These are phyloP conservation scores for Xylariaceae sp. DNA, from an alignment of 2,329 filamentous ascomycete species.

Conservation along the genomic window DNA sequence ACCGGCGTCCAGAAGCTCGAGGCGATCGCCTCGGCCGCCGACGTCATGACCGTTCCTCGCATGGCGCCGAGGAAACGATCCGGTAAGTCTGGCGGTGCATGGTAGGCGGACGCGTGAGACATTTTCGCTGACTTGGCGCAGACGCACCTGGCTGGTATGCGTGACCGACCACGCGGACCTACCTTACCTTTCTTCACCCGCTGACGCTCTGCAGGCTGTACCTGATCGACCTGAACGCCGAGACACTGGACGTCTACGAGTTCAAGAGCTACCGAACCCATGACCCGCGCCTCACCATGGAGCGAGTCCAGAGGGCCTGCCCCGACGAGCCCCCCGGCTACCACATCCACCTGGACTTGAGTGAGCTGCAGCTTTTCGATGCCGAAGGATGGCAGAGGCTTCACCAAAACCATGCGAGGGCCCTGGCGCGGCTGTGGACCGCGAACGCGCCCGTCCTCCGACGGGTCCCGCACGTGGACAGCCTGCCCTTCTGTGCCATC, in stretches of 20 bases:
- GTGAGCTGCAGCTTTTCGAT: constrained; percentile 7
- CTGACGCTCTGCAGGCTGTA: constrained; percentile 12
- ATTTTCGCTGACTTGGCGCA: constrained; percentile 1
- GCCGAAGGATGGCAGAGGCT: constrained; percentile 5
- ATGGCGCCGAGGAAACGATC: constrained; percentile 3
- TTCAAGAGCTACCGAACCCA: constrained; percentile 3
- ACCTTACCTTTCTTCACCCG: background rate
- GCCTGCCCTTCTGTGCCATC: constrained; percentile 8
- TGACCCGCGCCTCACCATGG: constrained; percentile 2
- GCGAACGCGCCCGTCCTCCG: constrained; percentile 1
- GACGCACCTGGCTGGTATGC: background rate
- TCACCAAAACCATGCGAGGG: constrained; percentile 4
- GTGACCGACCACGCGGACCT: background rate
- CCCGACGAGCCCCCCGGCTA: constrained; percentile 7
- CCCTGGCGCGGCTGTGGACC: constrained; percentile 5
- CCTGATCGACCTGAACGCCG: constrained; percentile 7
- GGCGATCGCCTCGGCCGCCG: constrained; percentile 6
- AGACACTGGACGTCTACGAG: constrained; percentile 10
- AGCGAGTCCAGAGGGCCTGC: constrained; percentile 1
- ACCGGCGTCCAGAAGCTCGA: constrained; percentile 8
- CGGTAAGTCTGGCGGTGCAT: constrained; percentile 10
- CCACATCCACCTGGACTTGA: constrained; percentile 9
- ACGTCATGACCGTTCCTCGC: constrained; percentile 7
- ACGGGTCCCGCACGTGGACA: constrained; percentile 6
- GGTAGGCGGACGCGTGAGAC: constrained; percentile 2